Conservation (phyloP, 768 basidiomycete genomes). For the Pulveroboletus sp. region DNA sequence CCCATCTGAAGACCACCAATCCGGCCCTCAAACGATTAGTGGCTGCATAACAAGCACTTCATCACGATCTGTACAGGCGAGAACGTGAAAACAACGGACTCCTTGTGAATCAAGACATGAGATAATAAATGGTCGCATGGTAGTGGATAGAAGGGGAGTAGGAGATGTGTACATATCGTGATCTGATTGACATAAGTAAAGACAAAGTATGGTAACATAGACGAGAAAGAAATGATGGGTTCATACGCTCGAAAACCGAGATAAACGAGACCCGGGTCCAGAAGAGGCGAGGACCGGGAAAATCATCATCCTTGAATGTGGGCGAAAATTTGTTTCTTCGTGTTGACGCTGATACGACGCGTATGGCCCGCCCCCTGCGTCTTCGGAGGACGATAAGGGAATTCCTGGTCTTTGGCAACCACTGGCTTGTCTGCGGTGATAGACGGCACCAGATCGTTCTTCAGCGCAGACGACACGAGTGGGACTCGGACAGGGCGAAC, state of each 20-base stretch:
- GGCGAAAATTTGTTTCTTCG: slow-evolving; percentile 26
- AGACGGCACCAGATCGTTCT: not conserved
- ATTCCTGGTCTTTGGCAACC: no score
- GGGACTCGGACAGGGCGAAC: not conserved
- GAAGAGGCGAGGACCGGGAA: no score
- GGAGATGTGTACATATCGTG: no score
- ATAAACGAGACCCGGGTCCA: no score
- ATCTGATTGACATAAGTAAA: not conserved
- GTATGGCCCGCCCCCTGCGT: slow-evolving; percentile 36
- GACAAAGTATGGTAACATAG: not conserved
- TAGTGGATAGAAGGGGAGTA: not conserved
- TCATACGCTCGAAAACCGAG: not conserved
- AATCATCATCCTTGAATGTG: no score
- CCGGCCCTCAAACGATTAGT: no score
- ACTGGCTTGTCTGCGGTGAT: not conserved
- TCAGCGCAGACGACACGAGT: not conserved
- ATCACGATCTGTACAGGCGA: no score
- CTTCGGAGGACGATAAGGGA: no score
- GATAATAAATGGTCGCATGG: not conserved
- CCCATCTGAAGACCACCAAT: no score
- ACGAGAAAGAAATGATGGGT: not conserved
- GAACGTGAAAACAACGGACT: no score
- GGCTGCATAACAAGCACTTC: no score
- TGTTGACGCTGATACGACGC: slow-evolving; percentile 37
- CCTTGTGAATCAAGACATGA: no score